A percentile compares a stretch with the other conserved stretches of the same genome.
These are phyloP conservation scores for Vitis hybrid DNA, from an alignment of 177 flowering plant species.

Conservation along the genomic window DNA sequence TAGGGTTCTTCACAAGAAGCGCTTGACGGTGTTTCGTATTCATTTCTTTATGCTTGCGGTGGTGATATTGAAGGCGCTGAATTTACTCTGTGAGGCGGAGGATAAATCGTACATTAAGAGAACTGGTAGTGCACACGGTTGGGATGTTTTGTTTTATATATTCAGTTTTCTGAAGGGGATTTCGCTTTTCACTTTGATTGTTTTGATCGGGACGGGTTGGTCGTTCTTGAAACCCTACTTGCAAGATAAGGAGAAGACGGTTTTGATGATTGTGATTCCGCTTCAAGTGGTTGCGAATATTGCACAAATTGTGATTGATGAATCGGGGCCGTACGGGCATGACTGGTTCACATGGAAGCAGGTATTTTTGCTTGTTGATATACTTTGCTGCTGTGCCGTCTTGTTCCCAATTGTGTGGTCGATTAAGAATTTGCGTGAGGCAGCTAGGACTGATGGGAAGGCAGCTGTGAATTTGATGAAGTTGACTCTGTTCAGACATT, in stretches of 20 bases:
- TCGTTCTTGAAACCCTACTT: slow-evolving; percentile 79
- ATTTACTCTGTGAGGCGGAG: slow-evolving; percentile 82
- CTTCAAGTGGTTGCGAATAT: slow-evolving; percentile 78
- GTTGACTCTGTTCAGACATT: slow-evolving; percentile 77
- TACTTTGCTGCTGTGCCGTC: slow-evolving; percentile 84
- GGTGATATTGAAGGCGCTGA: slow-evolving; percentile 61
- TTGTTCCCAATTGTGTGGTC: slow-evolving; percentile 93
- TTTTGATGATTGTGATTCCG: slow-evolving; percentile 83
- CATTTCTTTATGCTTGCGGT: slow-evolving; percentile 89
- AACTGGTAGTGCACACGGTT: slow-evolving; percentile 84
- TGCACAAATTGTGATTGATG: slow-evolving; percentile 79
- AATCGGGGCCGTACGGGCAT: slow-evolving; percentile 70
- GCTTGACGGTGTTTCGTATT: slow-evolving; percentile 59
- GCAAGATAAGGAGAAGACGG: slow-evolving; percentile 85
- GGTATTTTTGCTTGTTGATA: slow-evolving; percentile 76
- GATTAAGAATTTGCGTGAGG: slow-evolving; percentile 80
- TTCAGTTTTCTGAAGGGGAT: slow-evolving; percentile 84
- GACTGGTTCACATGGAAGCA: slow-evolving; percentile 91
- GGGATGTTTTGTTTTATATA: slow-evolving; percentile 88
- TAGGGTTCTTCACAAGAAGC: slow-evolving; percentile 52
- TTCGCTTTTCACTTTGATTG: slow-evolving; percentile 69
- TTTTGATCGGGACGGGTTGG: slow-evolving; percentile 91
- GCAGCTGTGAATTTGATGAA: slow-evolving; percentile 89
- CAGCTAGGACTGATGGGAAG: slow-evolving; percentile 82
- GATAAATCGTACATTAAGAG: slow-evolving; percentile 77